These are phyloP conservation scores for Fusarium sp. DNA, from an alignment of 2,329 filamentous ascomycete genomes.

Conservation along the genomic window DNA sequence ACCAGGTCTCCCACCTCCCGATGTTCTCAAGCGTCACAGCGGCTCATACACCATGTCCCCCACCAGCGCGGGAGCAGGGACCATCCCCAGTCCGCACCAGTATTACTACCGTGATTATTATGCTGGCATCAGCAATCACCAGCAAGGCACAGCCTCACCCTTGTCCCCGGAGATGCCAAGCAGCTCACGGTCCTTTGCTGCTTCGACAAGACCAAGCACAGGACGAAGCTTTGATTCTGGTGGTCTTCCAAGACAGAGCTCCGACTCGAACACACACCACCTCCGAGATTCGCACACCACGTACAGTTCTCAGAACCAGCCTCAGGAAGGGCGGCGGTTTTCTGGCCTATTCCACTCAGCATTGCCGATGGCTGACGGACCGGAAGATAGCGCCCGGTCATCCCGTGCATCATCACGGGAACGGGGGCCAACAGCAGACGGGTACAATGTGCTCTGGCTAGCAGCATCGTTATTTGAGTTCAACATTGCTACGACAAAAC, in stretches of 20 bases:
- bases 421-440: conserved; percentile 62
- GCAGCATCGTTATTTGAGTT: conserved; percentile 97
- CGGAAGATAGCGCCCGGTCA: conserved; percentile 64
- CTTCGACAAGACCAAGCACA: conserved; percentile 67
- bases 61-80: conserved; percentile 50
- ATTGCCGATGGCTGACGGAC: conserved; percentile 80
- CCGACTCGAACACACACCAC: conserved; percentile 60
- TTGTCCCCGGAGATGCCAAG: conserved; percentile 65
- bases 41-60: conserved; percentile 74
- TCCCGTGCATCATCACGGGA: conserved; percentile 72
- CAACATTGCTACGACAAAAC: conserved; percentile 91
- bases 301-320: conserved; percentile 62
- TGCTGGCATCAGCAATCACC: conserved; percentile 35
- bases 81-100: conserved; percentile 63
- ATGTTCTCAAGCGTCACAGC: conserved; percentile 74
- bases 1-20: conserved; percentile 73
- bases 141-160: conserved; percentile 68
- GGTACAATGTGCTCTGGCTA: conserved; percentile 85
- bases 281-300: conserved; percentile 68
- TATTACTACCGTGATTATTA: conserved; percentile 66
- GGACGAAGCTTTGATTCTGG: conserved; percentile 70
- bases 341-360: conserved; percentile 90
- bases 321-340: conserved; percentile 66
- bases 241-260: conserved; percentile 62
- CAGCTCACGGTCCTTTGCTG: conserved; percentile 61